phyloP scores from a whole-genome alignment of 2,329 filamentous ascomycete species.

The Drechslera avenae region DNA sequence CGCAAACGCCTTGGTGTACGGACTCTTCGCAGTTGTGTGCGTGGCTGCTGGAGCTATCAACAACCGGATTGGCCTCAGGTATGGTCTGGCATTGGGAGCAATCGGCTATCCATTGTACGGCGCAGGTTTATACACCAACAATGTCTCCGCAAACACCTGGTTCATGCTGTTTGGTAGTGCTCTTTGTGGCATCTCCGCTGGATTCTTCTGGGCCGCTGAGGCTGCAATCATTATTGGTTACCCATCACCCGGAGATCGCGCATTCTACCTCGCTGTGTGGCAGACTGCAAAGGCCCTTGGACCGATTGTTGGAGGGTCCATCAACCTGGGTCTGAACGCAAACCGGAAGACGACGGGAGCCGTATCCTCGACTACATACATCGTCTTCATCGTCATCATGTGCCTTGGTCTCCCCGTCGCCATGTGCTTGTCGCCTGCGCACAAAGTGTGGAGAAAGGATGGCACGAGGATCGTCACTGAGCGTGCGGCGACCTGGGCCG shows the following conservation, averaged over 20 bases:
- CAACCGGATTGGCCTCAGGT: conserved; percentile 44
- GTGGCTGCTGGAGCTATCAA: conserved; percentile 45
- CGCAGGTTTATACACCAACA: conserved; percentile 50
- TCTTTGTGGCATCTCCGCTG: conserved; percentile 48
- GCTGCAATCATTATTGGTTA: conserved; percentile 52
- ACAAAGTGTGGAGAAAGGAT: conserved; percentile 53
- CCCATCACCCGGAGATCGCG: conserved; percentile 44
- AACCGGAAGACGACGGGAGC: conserved; percentile 46
- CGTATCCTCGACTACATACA: conserved; percentile 50
- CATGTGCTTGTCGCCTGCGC: conserved; percentile 52
- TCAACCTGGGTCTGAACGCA: conserved; percentile 56
- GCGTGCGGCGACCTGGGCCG: conserved; percentile 29
- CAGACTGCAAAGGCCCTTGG: conserved; percentile 44
- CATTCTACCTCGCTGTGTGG: conserved; percentile 46
- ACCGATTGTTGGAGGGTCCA: conserved; percentile 57
- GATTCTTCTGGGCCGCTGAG: conserved; percentile 52
- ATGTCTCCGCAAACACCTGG: conserved; percentile 47
- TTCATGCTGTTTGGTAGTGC: conserved; percentile 49
- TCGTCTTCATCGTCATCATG: conserved; percentile 56
- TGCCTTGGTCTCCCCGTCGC: conserved; percentile 53
- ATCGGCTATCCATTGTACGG: conserved; percentile 52
- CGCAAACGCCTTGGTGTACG: conserved; percentile 43
- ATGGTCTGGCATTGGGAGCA: conserved; percentile 50
- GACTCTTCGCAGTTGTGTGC: conserved; percentile 41
- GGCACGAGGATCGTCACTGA: conserved; percentile 43